Percentiles rank a stretch among this genome's conserved stretches.
phyloP scores from a whole-genome alignment of 768 basidiomycete species.

The Guyanaporus albipodus region DNA sequence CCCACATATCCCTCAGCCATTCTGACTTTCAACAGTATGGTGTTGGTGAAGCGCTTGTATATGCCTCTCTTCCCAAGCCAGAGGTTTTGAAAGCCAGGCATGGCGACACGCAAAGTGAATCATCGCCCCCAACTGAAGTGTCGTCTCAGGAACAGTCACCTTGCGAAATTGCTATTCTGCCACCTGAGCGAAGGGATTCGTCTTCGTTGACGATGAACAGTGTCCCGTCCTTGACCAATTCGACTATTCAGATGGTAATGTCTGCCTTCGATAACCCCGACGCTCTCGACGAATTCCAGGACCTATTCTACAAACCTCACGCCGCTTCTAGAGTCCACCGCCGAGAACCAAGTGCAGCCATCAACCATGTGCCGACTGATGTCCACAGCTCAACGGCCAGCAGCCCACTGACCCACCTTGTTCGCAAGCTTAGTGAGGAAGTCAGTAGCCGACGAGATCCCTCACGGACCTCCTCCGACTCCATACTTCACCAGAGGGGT shows the following conservation, averaged over 20 bases:
- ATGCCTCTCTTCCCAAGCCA: constrained; percentile 30
- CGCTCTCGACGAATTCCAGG: constrained; percentile 70
- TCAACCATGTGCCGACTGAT: constrained; percentile 28
- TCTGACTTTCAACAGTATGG: constrained; percentile 47
- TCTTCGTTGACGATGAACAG: constrained; percentile 6
- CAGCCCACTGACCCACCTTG: constrained; percentile 37
- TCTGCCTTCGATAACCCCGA: constrained; percentile 56
- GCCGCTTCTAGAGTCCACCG: neutral
- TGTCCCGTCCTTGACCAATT: constrained; percentile 33
- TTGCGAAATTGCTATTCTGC: constrained; percentile 2
- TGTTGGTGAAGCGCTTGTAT: constrained; percentile 60
- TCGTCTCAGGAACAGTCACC: neutral
- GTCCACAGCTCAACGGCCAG: constrained; percentile 27
- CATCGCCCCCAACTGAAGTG: neutral
- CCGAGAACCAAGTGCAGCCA: neutral
- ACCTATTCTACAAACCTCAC: constrained; percentile 63
- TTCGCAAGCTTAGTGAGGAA: constrained; percentile 39
- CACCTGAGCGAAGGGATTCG: constrained; percentile 38
- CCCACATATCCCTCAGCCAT: constrained; percentile 27
- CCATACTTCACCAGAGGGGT: constrained; percentile 5
- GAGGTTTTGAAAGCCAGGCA: neutral
- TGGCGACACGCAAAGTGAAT: neutral
- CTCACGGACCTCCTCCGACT: constrained; percentile 11
- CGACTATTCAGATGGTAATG: constrained; percentile 31
- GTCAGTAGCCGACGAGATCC: constrained; percentile 27